Evolutionary conservation across 306 rosid species (phyloP).

Genomic region (Prunus kanzakura): DNA sequence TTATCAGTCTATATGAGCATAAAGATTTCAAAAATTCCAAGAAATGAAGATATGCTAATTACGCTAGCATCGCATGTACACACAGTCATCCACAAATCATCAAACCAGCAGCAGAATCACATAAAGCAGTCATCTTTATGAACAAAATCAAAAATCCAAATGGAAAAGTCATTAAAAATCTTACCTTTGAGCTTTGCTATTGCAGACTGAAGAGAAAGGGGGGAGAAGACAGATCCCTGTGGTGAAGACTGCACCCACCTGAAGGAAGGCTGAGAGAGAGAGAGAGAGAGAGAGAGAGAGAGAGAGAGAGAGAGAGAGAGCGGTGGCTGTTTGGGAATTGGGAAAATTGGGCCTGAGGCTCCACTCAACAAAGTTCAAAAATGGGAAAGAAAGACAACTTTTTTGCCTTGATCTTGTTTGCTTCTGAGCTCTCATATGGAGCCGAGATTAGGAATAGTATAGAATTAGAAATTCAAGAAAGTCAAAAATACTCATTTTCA

Average conservation of each 20-base stretch:
- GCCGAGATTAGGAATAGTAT: neutral
- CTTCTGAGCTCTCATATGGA: neutral
- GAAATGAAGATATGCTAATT: neutral
- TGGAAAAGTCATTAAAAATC: neutral
- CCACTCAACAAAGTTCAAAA: neutral
- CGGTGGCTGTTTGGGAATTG: neutral
- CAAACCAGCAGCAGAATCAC: neutral
- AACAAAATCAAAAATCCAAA: conserved; percentile 5
- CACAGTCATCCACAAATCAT: neutral
- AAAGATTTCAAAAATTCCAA: neutral
- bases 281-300: neutral
- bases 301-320: neutral
- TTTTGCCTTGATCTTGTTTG: neutral
- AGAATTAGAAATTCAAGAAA: neutral
- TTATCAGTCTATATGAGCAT: neutral
- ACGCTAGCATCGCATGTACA: neutral
- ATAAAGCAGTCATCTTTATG: conserved; percentile 3
- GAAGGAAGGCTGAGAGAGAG: neutral
- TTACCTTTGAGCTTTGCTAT: neutral
- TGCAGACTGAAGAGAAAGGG: neutral
- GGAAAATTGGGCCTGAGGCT: conserved; percentile 1
- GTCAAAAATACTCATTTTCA: neutral
- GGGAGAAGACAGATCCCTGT: conserved; percentile 3
- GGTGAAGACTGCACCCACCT: neutral
- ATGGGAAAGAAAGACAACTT: neutral